A percentile compares a stretch with the other conserved stretches of the same genome.
Conservation (phyloP, 2,329 filamentous ascomycete species). For the Beauveria sp. region DNA sequence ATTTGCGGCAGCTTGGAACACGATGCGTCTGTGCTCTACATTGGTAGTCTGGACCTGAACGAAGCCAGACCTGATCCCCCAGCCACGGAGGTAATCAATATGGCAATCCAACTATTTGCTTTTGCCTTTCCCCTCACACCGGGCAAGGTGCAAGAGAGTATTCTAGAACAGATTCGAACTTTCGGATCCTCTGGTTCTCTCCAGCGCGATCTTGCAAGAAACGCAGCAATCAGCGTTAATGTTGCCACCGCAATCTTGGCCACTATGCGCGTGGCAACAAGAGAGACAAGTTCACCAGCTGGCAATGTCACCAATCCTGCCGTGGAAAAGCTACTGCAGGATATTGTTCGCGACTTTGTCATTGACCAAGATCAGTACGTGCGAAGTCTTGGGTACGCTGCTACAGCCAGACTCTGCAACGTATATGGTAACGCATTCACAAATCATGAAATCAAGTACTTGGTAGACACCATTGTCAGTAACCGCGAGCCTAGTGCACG, state of each 20-base stretch:
- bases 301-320: conserved; percentile 68
- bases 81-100: conserved; percentile 87
- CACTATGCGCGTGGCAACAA: conserved; percentile 74
- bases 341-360: conserved; percentile 64
- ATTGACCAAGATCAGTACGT: conserved; percentile 79
- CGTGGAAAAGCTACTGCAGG: conserved; percentile 78
- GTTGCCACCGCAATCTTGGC: conserved; percentile 73
- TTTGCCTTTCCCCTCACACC: conserved; percentile 84
- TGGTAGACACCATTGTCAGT: conserved; percentile 88
- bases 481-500: conserved; percentile 90
- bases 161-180: conserved; percentile 85
- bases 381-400: conserved; percentile 76
- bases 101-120: conserved; percentile 87
- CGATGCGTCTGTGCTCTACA: conserved; percentile 76
- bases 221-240: conserved; percentile 86
- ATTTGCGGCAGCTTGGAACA: conserved; percentile 81
- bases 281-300: conserved; percentile 64
- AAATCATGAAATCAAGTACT: conserved; percentile 77
- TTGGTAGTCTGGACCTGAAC: conserved; percentile 38
- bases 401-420: conserved; percentile 77
- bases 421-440: conserved; percentile 82
- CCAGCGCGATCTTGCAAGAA: conserved; percentile 79
- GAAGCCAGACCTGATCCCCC: conserved; percentile 62
- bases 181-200: conserved; percentile 75
- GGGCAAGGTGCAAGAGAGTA: conserved; percentile 89